These are phyloP conservation scores for Pseudomonodictys pantanalensis DNA, from an alignment of 495 filamentous ascomycete species.

Conservation along the genomic window DNA sequence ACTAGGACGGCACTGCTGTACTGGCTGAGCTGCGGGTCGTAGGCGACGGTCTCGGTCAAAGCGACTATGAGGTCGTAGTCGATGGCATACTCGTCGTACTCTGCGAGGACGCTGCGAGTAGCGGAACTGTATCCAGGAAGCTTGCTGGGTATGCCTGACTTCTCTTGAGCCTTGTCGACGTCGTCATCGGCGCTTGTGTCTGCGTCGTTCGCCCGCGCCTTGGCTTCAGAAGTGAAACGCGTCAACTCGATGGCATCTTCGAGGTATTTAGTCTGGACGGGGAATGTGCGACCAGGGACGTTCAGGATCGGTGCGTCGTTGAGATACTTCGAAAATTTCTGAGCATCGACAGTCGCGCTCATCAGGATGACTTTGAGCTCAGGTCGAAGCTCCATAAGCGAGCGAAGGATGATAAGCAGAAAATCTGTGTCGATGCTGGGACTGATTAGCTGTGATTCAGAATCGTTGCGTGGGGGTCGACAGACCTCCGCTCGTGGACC, in stretches of 20 bases:
- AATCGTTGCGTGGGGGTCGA: background rate
- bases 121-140: conserved; percentile 70
- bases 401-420: conserved; percentile 81
- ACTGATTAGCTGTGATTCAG: background rate
- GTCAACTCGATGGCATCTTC: conserved; percentile 89
- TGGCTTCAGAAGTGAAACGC: conserved; percentile 12
- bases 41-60: conserved; percentile 69
- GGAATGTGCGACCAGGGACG: conserved; percentile 90
- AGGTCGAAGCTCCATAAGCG: conserved; percentile 67
- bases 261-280: conserved; percentile 79
- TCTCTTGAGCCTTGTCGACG: conserved; percentile 34
- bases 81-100: conserved; percentile 82
- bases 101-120: conserved; percentile 68
- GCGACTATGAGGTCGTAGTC: conserved; percentile 77
- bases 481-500: conserved; percentile 73
- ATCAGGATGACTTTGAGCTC: conserved; percentile 85
- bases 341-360: conserved; percentile 93
- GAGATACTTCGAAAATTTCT: conserved; percentile 84
- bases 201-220: conserved; percentile 17
- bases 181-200: conserved; percentile 54
- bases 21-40: conserved; percentile 55
- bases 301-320: conserved; percentile 78
- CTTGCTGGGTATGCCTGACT: conserved; percentile 36
- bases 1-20: conserved; percentile 90
- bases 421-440: conserved; percentile 88